Base-by-base conservation (phyloP, 2,329 filamentous ascomycete genomes). In the Talaromyces sp. region DNA sequence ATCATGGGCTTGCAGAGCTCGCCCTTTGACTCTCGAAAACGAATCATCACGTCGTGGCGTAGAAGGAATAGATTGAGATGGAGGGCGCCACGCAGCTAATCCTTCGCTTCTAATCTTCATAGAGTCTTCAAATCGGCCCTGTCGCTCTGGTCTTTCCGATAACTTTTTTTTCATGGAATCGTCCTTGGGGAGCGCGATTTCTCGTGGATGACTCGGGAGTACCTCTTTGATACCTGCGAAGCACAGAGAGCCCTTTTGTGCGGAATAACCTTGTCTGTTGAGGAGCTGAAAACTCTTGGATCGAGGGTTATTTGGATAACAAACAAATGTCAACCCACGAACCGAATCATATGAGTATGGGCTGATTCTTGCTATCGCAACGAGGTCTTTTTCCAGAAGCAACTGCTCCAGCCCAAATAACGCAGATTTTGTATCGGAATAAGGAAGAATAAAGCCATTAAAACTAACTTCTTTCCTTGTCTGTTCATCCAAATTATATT, bases 391-490 rank as follows among this genome's bases (percentile, higher is more conserved):
- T 19, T 66, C 66, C 3, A 66, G 66, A 19, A 80, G 70, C 16
- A 69, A 65, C 19, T 74, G 64, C 13, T 72, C 71, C 58, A 77
- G 67, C 3, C 63, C 63, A 45, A 70, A 71, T 11, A 80, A 49
- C 2, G 61, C 61, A 10, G 66, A 31, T 37, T 73, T 69, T 3
- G 73, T 76, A 52, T 79, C 74, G 16, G 70, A 50, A 64, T 71
- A 80, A 0, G 74, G 73, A 63, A 75, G 69, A 31, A 78, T 67
- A 72, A 74, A 79, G 41, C 73, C 74, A 60, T 71, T 76, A 43
- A 69, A 69, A 57, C 61, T 66, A 35, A 66, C 68, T 3, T 37
- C 14, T 52, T 73, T 16, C 6, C 11, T 27, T 50, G 7, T 16
- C 47, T 71, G 10, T 47, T 19, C 13, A 31, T 59, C 65, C 68